phyloP scores from a whole-genome alignment of 768 basidiomycete species.

The Russula sp. region DNA sequence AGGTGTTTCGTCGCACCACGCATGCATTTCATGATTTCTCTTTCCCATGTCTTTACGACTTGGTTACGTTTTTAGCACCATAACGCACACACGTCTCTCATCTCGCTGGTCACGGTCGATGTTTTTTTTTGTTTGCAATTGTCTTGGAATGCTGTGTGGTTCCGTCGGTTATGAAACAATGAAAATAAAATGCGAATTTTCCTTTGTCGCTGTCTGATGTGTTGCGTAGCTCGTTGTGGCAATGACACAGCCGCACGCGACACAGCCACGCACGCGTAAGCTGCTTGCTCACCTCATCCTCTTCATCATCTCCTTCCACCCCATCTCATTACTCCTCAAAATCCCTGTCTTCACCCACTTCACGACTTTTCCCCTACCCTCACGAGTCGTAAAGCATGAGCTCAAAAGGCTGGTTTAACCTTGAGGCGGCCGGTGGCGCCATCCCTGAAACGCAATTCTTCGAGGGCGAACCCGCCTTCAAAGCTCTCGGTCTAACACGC shows the following conservation, averaged over 20 bases:
- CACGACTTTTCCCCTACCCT: not conserved
- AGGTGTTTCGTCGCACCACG: not conserved
- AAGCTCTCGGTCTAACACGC: conserved; percentile 66
- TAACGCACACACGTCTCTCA: conserved; percentile 1
- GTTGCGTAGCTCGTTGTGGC: too few relatives aligned
- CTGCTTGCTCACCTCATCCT: not conserved
- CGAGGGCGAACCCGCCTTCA: conserved; percentile 86
- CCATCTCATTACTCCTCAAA: not conserved
- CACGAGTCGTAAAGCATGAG: conserved; percentile 35
- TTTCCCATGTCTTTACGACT: conserved; percentile 10
- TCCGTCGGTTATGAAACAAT: not conserved
- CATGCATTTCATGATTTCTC: conserved; percentile 1
- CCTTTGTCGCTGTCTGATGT: not conserved
- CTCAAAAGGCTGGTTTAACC: conserved; percentile 78
- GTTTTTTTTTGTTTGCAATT: conserved; percentile 6
- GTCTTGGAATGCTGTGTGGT: not conserved
- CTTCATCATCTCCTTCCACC: not conserved
- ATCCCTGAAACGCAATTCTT: conserved; percentile 79
- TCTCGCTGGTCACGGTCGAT: conserved; percentile 20
- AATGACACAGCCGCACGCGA: too few relatives aligned
- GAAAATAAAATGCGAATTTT: not conserved
- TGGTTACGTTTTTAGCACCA: not conserved
- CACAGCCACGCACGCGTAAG: not conserved
- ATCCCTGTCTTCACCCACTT: not conserved
- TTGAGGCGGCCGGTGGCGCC: conserved; percentile 54